A percentile compares a stretch with the other conserved stretches of the same genome.
phyloP scores from a whole-genome alignment of 805 yeast species.

The Lipomyces japonicus region DNA sequence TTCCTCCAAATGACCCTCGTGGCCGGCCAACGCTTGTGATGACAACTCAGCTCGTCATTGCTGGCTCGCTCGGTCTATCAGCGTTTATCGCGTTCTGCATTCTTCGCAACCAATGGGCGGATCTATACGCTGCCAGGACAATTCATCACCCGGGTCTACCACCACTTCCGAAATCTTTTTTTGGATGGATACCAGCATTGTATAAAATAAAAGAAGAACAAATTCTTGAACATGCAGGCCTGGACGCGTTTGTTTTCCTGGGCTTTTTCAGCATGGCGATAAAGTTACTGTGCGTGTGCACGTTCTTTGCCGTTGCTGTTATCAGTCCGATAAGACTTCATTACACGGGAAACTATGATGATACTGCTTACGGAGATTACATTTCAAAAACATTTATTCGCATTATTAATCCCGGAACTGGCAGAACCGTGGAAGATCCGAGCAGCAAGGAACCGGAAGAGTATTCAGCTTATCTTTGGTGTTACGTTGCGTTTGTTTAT shows the following conservation, averaged over 20 bases:
- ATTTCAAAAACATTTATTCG: background rate
- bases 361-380: background rate
- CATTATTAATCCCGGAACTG: background rate
- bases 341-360: slow-evolving; percentile 73
- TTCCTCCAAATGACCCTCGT: slow-evolving; percentile 28
- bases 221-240: slow-evolving; percentile 81
- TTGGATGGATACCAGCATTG: slow-evolving; percentile 78
- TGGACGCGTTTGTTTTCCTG: slow-evolving; percentile 89
- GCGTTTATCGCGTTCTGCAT: slow-evolving; percentile 70
- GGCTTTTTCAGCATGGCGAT: slow-evolving; percentile 90
- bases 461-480: slow-evolving; percentile 66
- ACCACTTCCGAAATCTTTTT: slow-evolving; percentile 53
- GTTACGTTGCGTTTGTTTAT: slow-evolving; percentile 82
- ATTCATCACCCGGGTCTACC: slow-evolving; percentile 57
- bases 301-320: slow-evolving; percentile 64
- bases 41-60: slow-evolving; percentile 71
- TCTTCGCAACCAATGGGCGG: slow-evolving; percentile 70
- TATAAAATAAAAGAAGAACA: slow-evolving; percentile 66
- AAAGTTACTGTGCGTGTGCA: slow-evolving; percentile 58
- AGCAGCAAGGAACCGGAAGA: slow-evolving; percentile 38
- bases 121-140: slow-evolving; percentile 77
- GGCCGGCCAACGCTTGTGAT: slow-evolving; percentile 51
- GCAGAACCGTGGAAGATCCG: background rate
- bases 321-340: slow-evolving; percentile 82
- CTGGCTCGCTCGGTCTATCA: slow-evolving; percentile 59